Evolutionary conservation across 495 filamentous ascomycete genomes (phyloP).

Genomic region (Clohesyomyces aquaticus): DNA sequence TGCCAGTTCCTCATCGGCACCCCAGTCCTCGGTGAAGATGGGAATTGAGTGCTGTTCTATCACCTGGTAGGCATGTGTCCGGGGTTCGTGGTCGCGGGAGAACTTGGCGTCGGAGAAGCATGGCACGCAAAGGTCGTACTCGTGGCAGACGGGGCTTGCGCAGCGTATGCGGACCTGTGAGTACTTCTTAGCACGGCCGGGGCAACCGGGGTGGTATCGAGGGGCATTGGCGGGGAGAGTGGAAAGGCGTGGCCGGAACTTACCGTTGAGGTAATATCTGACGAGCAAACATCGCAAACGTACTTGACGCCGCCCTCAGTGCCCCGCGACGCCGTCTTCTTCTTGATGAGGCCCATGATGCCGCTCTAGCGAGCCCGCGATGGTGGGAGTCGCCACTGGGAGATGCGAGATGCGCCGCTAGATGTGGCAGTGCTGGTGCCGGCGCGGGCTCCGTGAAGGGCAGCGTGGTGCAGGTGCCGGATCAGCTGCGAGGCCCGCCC

Average conservation of each 20-base stretch:
- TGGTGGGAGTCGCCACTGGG: no score
- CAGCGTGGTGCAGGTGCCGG: conserved; percentile 3
- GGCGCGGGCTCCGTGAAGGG: neutral
- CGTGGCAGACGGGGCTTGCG: conserved; percentile 76
- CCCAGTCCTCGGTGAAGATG: conserved; percentile 94
- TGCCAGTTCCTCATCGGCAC: conserved; percentile 92
- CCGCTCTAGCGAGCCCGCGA: conserved; percentile 6
- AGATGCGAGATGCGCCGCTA: conserved; percentile 14
- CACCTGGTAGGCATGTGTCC: conserved; percentile 83
- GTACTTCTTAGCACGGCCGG: conserved; percentile 16
- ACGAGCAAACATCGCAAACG: conserved; percentile 92
- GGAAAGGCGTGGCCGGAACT: conserved; percentile 41
- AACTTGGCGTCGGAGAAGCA: conserved; percentile 83
- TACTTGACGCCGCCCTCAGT: conserved; percentile 93
- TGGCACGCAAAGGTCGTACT: conserved; percentile 95
- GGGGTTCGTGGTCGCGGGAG: conserved; percentile 80
- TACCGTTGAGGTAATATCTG: conserved; percentile 95
- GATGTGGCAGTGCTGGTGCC: neutral
- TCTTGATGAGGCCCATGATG: conserved; percentile 91
- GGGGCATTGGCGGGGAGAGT: neutral
- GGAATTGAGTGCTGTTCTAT: conserved; percentile 98
- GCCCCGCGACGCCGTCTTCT: conserved; percentile 86
- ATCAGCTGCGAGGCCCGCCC: neutral
- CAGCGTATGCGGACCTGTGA: conserved; percentile 89
- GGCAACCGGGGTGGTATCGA: neutral